Conservation (phyloP, 495 filamentous ascomycete genomes). For the Tuber microsphaerosporum region DNA sequence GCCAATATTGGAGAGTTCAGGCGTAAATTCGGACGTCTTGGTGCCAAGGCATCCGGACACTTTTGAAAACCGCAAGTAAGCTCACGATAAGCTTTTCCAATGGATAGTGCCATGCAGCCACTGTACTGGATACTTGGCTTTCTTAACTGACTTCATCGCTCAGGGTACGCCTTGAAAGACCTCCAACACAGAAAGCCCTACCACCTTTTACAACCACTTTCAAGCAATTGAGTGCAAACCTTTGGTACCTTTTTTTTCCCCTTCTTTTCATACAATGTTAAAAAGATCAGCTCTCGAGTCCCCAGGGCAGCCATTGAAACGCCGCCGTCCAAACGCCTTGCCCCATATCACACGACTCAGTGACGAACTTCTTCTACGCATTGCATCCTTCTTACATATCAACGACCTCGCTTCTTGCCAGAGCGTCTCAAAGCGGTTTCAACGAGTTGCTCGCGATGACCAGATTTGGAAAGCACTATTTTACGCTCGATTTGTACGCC, state of each 20-base stretch:
- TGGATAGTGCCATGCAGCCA: background rate
- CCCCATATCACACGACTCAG: constrained; percentile 54
- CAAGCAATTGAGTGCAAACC: background rate
- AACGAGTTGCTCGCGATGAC: constrained; percentile 67
- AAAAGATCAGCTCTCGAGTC: constrained; percentile 45
- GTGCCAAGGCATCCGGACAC: too few relatives aligned
- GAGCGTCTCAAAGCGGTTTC: constrained; percentile 71
- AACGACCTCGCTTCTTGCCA: constrained; percentile 62
- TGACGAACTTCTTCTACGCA: constrained; percentile 79
- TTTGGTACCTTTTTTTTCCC: background rate
- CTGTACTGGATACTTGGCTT: background rate
- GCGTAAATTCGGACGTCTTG: too few relatives aligned
- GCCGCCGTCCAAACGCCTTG: constrained; percentile 40
- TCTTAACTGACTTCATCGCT: background rate
- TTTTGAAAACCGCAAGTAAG: background rate
- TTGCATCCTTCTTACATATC: constrained; percentile 68
- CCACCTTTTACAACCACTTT: background rate
- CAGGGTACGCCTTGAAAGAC: background rate
- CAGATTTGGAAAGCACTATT: constrained; percentile 89
- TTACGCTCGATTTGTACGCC: constrained; percentile 81
- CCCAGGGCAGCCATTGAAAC: constrained; percentile 42
- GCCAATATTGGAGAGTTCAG: too few relatives aligned
- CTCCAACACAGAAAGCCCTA: background rate
- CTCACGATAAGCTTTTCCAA: background rate
- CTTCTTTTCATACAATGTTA: constrained; percentile 42